A percentile compares a stretch with the other conserved stretches of the same genome.
These are phyloP conservation scores for Micractinium conductrix DNA, from an alignment of 139 green algal genomes.

Conservation along the genomic window DNA sequence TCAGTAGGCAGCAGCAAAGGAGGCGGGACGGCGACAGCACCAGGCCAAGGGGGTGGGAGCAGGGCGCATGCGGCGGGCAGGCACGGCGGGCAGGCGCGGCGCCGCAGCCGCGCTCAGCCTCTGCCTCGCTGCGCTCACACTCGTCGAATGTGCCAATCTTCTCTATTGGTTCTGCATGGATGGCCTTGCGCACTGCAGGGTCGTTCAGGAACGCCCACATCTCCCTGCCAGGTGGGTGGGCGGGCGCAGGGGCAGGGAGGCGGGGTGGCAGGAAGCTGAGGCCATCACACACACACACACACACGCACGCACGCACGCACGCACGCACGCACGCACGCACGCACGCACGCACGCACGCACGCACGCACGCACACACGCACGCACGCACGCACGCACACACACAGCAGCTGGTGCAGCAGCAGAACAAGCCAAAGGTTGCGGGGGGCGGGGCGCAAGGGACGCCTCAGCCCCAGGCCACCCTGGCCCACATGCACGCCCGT, in stretches of 20 bases:
- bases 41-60: not conserved
- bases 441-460: not conserved
- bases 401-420: not conserved
- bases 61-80: no score
- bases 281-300: no score
- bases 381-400: not conserved
- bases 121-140: no score
- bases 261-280: no score
- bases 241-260: not conserved
- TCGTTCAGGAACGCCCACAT: slow-evolving; percentile 42
- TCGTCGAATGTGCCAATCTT: slow-evolving; percentile 39
- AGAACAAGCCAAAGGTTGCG: not conserved
- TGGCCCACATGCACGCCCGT: no score
- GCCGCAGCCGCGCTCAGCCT: no score
- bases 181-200: slow-evolving; percentile 11
- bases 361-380: no score
- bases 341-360: no score
- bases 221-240: slow-evolving; percentile 10
- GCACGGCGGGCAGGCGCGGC: no score
- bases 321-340: no score
- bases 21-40: not conserved
- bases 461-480: not conserved
- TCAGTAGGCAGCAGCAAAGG: no score
- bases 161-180: slow-evolving; percentile 36
- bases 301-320: no score